These are phyloP conservation scores for Nakaseomyces bracarensis DNA, from an alignment of 1,139 yeast genomes.

Conservation along the genomic window DNA sequence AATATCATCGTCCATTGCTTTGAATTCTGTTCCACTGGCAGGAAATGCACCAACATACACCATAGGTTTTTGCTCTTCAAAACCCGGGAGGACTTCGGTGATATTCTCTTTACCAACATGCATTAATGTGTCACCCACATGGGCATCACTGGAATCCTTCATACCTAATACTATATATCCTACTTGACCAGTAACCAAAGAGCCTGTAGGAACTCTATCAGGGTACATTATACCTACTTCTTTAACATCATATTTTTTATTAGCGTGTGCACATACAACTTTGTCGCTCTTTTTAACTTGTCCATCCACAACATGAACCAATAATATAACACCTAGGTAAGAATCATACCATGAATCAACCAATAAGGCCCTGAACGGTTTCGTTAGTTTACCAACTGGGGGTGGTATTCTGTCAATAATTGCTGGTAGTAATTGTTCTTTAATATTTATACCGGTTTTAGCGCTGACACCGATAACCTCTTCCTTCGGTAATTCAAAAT, in stretches of 20 bases:
- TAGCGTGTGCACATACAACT: slow-evolving; percentile 69
- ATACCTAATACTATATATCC: slow-evolving; percentile 91
- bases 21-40: slow-evolving; percentile 87
- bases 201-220: slow-evolving; percentile 56
- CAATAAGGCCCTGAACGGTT: slow-evolving; percentile 66
- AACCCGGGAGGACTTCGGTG: slow-evolving; percentile 80
- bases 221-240: slow-evolving; percentile 97
- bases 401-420: slow-evolving; percentile 71
- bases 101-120: slow-evolving; percentile 49
- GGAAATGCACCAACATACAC: slow-evolving; percentile 98
- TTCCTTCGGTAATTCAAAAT: slow-evolving; percentile 68
- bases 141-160: slow-evolving; percentile 79
- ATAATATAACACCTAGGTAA: slow-evolving; percentile 84
- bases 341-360: slow-evolving; percentile 98
- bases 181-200: slow-evolving; percentile 79
- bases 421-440: slow-evolving; percentile 61
- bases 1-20: slow-evolving; percentile 81
- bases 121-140: slow-evolving; percentile 86
- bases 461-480: slow-evolving; percentile 87
- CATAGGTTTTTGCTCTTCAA: slow-evolving; percentile 96
- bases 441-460: slow-evolving; percentile 75
- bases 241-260: slow-evolving; percentile 70
- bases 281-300: slow-evolving; percentile 62
- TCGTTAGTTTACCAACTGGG: slow-evolving; percentile 47
- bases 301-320: slow-evolving; percentile 84